Percentiles rank a stretch among this genome's conserved stretches.
These are phyloP conservation scores for Ustilago curta DNA, from an alignment of 1,284 basidiomycete genomes.

Conservation along the genomic window DNA sequence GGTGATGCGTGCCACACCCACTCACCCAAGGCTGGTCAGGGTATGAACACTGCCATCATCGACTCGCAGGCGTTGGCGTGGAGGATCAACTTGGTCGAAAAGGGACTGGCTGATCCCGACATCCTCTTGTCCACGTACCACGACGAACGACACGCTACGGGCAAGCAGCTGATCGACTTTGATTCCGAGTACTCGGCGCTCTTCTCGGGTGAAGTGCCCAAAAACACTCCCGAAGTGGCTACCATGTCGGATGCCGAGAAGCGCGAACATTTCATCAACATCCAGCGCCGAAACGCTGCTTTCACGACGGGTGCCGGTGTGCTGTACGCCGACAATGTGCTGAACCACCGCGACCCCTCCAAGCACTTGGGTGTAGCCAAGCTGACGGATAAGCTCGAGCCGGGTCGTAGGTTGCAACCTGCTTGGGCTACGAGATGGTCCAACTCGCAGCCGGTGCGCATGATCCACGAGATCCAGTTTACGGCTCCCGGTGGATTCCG, in stretches of 20 bases:
- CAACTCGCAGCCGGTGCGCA: conserved; percentile 75
- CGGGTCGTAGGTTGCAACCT: conserved; percentile 56
- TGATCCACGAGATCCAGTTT: conserved; percentile 78
- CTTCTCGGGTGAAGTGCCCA: conserved; percentile 68
- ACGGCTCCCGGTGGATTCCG: conserved; percentile 78
- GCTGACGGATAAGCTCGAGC: conserved; percentile 52
- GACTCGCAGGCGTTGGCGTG: conserved; percentile 70
- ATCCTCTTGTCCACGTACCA: conserved; percentile 70
- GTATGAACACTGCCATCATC: conserved; percentile 71
- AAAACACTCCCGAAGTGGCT: conserved; percentile 59
- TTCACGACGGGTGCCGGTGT: conserved; percentile 66
- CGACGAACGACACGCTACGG: conserved; percentile 69
- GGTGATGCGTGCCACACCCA: conserved; percentile 71
- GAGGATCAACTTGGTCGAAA: conserved; percentile 71
- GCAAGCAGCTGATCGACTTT: conserved; percentile 70
- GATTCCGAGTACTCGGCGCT: conserved; percentile 70
- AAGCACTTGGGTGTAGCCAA: conserved; percentile 50
- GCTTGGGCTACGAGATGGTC: conserved; percentile 76
- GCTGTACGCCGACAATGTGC: conserved; percentile 58
- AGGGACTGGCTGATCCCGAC: conserved; percentile 68
- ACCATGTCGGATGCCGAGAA: conserved; percentile 54
- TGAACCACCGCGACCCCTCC: conserved; percentile 57
- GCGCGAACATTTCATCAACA: conserved; percentile 62
- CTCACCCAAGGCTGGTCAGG: conserved; percentile 70
- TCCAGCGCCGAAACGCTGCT: conserved; percentile 61